Evolutionary conservation across 768 basidiomycete genomes (phyloP), one percentile per base, ranked within the genome.

Genomic region (Hydnum rufescens): DNA sequence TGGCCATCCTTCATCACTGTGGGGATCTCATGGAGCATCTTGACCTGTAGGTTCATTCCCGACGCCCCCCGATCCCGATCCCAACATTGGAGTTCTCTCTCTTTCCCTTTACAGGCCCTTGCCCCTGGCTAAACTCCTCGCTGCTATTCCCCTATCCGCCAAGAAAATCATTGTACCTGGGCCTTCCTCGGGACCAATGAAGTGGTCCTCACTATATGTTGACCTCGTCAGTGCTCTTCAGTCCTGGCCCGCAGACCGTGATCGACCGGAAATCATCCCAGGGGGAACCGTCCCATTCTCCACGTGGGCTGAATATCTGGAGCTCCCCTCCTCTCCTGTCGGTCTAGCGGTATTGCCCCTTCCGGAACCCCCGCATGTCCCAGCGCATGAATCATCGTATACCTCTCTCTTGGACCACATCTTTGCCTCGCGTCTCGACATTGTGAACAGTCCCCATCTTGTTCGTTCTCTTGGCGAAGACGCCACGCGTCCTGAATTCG

Each of bases 401-500:
- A 89, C 83, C 56, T 84, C 81, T 63, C 81, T 96, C 25, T 76
- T 99, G 52, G 65, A 72, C 4, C 81, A 86, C 53, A 69, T 95
- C 31, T 92, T 96, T 62, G 71, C 68, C 39, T 75, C 79, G 4
- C 75, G 85, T 2, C 69, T 97, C 0, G 80, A 90, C 56, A 73
- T 99, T 54, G 71, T 80, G 60, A 97, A 99, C 65, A 78, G 82
- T 2, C 90, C 88, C 0, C 68, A 74, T 42, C 71, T 82, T 18
- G 77, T 88, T 49, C 62, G 74, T 5, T 65, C 77, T 13, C 74
- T 82, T 54, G 89, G 88, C 6, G 67, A 73, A 43, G 64, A 78
- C 43, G 86, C 88, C 18, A 93, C 90, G 5, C 81, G 74, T n/a
- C 95, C 93, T 1, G 88, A 96, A 63, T 96, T 81, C 61, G 93